Base-by-base conservation (phyloP, 2,329 filamentous ascomycete species). In the Balansia obtecta region DNA sequence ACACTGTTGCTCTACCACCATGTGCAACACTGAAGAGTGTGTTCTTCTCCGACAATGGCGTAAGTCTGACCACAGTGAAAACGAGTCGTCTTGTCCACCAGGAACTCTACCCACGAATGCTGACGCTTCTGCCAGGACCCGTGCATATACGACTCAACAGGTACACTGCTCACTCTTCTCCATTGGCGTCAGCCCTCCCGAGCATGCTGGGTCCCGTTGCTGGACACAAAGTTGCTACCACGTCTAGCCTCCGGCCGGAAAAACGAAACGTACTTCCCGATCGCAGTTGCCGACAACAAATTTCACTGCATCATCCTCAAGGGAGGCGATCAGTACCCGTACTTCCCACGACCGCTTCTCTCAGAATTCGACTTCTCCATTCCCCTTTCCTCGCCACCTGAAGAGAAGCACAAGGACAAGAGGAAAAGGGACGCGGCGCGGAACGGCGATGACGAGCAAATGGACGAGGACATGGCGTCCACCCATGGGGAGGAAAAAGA, bases 221-320 rank as follows among this genome's bases (percentile, higher is more conserved):
- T 98, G 3, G 91, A 98, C 67, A 98, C 94, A 0, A 88, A 78
- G 52, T 80, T 85, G 38, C 75, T 98, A 11, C 77, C 87, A 1
- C 88, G 93, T 54, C 77, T 96, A 3, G 85, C 87, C 0, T 83
- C 81, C 2, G 93, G 93, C 27, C 83, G 84, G 52, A 96, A 95
- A 66, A 79, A 85, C 56, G 93, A 98, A 68, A 80, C 76, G 0
- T 98, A 98, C 71, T 98, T 90, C 79, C 93, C 93, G 1, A 88
- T 98, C 33, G 93, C 93, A 1, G 90, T 97, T 1, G 88, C 91
- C 2, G 82, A 90, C 59, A 78, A 86, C 61, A 91, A 86, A 61
- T 98, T 98, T 68, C 91, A 97, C 74, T 98, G 94, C 71, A 96
- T 98, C 68, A 97, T 98, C 60, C 82, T 98, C 62, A 98, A 98